Evolutionary conservation across 192 early-diverging fungal species (phyloP), one percentile per base, ranked within the genome.

Genomic region (Diversispora epigaea): DNA sequence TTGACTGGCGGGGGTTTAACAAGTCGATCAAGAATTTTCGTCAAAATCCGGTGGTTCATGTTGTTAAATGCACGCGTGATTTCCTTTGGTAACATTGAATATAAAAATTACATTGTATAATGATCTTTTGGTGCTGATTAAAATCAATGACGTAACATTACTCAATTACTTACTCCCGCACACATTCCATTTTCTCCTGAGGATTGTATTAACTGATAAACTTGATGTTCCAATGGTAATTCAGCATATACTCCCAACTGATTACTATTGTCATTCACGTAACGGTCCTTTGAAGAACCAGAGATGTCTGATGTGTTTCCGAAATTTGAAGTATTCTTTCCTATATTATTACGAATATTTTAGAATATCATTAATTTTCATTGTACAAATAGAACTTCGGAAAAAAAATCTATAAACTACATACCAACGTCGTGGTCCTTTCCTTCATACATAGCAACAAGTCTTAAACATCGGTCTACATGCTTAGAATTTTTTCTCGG

Each of bases 151-250:
- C 4, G 19, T 11, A 14, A 60, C 4, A 61, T n/a, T 8, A 10
- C 21, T 71, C 19, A 9, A 11, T 7, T 22, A 72, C 46, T 3
- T 74, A 89, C 89, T 55, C 65, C 82, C 11, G 84, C 78, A 15
- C 83, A 88, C 12, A 81, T 82, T 6, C 91, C 91, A 10, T 72
- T 19, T 17, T 81, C 73, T n/a, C 86, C 89, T 6, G 85, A 22
- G 7, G 82, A 62, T 0, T 77, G 57, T 46, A 92, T 86, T 15
- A 89, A 60, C 11, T 83, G 82, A 73, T 86, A 90, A 0, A 92
- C 83, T 72, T 92, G 91, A 64, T 83, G 83, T 21, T 92, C 89
- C 12, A 92, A 68, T 2, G 89, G 89, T 0, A 86, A 79, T 64
- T 91, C 65, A 4, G n/a, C 45, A 47, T 41, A 49, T 19, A 67